These are phyloP conservation scores for Talaromyces funiculosus DNA, from an alignment of 2,329 filamentous ascomycete genomes.

Conservation along the genomic window DNA sequence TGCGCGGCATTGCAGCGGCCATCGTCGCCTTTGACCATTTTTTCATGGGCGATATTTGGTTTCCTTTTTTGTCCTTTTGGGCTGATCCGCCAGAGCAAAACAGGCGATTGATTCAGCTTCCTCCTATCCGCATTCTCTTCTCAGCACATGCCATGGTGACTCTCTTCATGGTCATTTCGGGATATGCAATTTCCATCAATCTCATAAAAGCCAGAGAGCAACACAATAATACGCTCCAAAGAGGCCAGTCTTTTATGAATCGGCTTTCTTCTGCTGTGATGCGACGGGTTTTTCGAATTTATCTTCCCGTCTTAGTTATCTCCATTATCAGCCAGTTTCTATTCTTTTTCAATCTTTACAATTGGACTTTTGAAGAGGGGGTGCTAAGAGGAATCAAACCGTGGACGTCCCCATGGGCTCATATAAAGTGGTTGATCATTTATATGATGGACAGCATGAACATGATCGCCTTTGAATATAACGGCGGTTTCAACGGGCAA, in stretches of 20 bases:
- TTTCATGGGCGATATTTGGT: slow-evolving; percentile 20
- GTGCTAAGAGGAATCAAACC: slow-evolving; percentile 16
- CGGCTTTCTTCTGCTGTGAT: slow-evolving; percentile 19
- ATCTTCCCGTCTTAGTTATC: slow-evolving; percentile 18
- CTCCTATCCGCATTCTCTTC: slow-evolving; percentile 34
- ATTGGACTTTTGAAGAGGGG: slow-evolving; percentile 17
- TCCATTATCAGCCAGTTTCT: slow-evolving; percentile 17
- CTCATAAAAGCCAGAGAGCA: slow-evolving; percentile 30
- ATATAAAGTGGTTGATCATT: slow-evolving; percentile 17
- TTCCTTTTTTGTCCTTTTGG: slow-evolving; percentile 21
- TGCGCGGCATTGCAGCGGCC: slow-evolving; percentile 23
- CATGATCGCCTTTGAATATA: slow-evolving; percentile 19
- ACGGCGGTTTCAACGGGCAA: slow-evolving; percentile 19
- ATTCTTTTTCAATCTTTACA: slow-evolving; percentile 19
- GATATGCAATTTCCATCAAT: slow-evolving; percentile 52
- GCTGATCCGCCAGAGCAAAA: slow-evolving; percentile 17
- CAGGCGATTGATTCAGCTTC: slow-evolving; percentile 28
- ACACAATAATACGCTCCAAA: background rate
- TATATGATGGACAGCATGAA: slow-evolving; percentile 22
- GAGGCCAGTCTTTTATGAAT: slow-evolving; percentile 12
- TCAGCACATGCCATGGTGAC: slow-evolving; percentile 43
- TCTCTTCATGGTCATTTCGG: slow-evolving; percentile 54
- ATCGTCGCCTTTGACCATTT: slow-evolving; percentile 24
- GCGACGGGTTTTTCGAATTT: slow-evolving; percentile 19
- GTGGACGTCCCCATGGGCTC: slow-evolving; percentile 18